Evolutionary conservation across 1,284 basidiomycete genomes (phyloP).

Genomic region (Puccinia brachypodii): DNA sequence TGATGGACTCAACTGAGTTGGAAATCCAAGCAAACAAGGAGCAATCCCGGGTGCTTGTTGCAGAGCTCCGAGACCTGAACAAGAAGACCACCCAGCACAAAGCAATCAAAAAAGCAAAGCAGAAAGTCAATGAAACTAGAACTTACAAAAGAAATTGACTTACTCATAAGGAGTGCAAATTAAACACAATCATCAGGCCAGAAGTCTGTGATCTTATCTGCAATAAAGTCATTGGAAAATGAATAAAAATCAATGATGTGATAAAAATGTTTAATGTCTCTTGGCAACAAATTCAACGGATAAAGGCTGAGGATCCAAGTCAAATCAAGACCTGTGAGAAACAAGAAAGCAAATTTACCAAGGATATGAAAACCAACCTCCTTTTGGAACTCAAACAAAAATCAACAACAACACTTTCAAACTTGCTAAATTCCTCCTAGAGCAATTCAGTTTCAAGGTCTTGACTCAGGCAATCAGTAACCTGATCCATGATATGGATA

Average conservation of each 20-base stretch:
- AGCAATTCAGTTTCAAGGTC: background rate
- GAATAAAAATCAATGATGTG: background rate
- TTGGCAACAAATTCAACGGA: background rate
- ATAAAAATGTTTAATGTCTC: background rate
- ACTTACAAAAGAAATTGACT: background rate
- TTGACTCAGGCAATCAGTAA: conserved; percentile 9
- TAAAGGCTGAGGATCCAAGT: background rate
- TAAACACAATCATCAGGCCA: background rate
- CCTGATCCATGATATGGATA: conserved; percentile 27
- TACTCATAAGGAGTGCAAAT: background rate
- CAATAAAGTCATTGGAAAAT: background rate
- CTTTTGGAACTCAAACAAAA: background rate
- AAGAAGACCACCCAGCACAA: background rate
- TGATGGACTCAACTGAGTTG: background rate
- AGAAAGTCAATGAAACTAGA: background rate
- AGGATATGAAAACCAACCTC: background rate
- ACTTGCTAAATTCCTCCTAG: background rate
- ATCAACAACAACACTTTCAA: background rate
- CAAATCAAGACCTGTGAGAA: background rate
- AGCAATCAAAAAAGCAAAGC: background rate
- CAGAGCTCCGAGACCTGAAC: background rate
- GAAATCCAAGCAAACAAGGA: background rate
- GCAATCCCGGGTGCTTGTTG: background rate
- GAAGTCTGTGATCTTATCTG: background rate
- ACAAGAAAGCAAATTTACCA: conserved; percentile 7